Conservation (phyloP, 345 rosid genomes). For the Eucalyptus rudis region DNA sequence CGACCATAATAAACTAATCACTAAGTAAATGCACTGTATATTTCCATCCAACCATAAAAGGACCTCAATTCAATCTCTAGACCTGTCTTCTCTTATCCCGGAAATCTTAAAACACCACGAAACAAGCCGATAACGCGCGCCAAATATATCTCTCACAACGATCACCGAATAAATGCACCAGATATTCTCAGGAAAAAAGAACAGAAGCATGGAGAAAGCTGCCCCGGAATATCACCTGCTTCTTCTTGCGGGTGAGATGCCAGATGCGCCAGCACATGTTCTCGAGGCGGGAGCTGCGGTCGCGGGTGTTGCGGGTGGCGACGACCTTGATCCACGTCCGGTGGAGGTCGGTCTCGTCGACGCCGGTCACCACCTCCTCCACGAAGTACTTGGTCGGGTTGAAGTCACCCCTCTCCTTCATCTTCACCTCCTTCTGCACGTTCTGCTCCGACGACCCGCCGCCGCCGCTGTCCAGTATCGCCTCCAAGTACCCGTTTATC, state of each 20-base stretch:
- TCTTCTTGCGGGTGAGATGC: constrained; percentile 98
- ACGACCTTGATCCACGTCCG: constrained; percentile 96
- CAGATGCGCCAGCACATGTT: constrained; percentile 99
- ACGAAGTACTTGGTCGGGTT: constrained; percentile 88
- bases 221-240: constrained; percentile 42
- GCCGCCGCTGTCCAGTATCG: constrained; percentile 74
- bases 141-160: neutral
- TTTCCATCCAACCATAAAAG: neutral
- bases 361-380: constrained; percentile 89
- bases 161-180: neutral
- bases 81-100: neutral
- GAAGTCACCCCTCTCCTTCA: constrained; percentile 42
- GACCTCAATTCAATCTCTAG: neutral
- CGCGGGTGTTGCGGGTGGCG: constrained; percentile 87
- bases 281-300: constrained; percentile 91
- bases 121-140: neutral
- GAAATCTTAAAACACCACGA: neutral
- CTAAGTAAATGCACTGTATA: neutral
- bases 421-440: constrained; percentile 14
- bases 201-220: neutral
- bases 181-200: neutral
- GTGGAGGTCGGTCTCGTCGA: constrained; percentile 84
- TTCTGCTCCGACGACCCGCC: constrained; percentile 36
- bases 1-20: neutral
- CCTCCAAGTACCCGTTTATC: constrained; percentile 95